Conservation (phyloP, 768 basidiomycete species). For the Pleurotus salmoneostramineus region DNA sequence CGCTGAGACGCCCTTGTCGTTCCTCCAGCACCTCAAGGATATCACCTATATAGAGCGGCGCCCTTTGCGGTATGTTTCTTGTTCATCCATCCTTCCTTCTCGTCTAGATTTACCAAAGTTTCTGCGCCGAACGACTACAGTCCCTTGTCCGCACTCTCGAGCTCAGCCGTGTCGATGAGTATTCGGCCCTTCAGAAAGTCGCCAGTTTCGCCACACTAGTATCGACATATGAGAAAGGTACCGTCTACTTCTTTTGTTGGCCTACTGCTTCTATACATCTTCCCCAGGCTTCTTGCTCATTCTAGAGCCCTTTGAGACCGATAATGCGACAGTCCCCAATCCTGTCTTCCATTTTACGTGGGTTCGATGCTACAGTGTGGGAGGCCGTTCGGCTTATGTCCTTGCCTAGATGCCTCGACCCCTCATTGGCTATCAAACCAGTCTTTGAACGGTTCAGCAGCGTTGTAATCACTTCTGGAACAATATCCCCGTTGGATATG, state of each 20-base stretch:
- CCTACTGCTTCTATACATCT: neutral
- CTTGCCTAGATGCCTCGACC: constrained; percentile 82
- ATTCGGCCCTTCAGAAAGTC: constrained; percentile 89
- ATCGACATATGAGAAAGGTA: constrained; percentile 96
- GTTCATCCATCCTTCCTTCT: neutral
- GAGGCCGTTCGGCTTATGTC: constrained; percentile 11
- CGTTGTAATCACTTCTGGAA: constrained; percentile 98
- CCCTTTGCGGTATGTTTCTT: constrained; percentile 70
- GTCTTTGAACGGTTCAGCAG: constrained; percentile 98
- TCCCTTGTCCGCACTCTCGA: constrained; percentile 92
- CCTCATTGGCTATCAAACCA: constrained; percentile 94
- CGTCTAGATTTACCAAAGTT: constrained; percentile 42
- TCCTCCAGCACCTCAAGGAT: constrained; percentile 96
- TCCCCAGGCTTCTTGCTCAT: constrained; percentile 87
- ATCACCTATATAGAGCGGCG: constrained; percentile 97
- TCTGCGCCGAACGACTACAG: constrained; percentile 94
- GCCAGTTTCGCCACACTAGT: constrained; percentile 95
- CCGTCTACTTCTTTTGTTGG: constrained; percentile 6
- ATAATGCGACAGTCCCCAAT: constrained; percentile 97
- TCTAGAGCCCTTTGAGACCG: constrained; percentile 97
- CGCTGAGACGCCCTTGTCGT: constrained; percentile 95
- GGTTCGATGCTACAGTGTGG: constrained; percentile 14
- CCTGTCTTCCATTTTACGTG: constrained; percentile 98
- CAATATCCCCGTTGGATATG: constrained; percentile 98
- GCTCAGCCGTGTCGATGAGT: constrained; percentile 86